These are phyloP conservation scores for Hypsizygus marmoreus DNA, from an alignment of 768 basidiomycete genomes.

Conservation along the genomic window DNA sequence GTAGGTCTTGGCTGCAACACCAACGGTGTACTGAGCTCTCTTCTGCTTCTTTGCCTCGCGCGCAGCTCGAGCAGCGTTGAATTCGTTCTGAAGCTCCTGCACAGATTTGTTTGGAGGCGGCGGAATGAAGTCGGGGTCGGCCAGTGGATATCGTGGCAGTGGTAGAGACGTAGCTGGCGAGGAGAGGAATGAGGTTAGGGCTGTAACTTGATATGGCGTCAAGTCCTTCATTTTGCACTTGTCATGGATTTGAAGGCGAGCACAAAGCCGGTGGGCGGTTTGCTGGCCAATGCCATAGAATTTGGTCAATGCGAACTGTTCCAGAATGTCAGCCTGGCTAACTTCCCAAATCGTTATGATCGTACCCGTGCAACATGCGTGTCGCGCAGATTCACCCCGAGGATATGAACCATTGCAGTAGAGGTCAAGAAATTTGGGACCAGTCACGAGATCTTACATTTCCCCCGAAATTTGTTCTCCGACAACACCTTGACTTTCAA, in stretches of 20 bases:
- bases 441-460: slow-evolving; percentile 15
- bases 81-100: slow-evolving; percentile 41
- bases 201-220: slow-evolving; percentile 84
- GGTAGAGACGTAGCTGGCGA: slow-evolving; percentile 78
- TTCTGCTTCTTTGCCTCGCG: slow-evolving; percentile 33
- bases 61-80: slow-evolving; percentile 30
- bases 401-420: slow-evolving; percentile 75
- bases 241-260: slow-evolving; percentile 91
- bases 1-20: slow-evolving; percentile 20
- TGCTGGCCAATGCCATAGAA: slow-evolving; percentile 87
- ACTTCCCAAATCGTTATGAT: slow-evolving; percentile 36
- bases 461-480: slow-evolving; percentile 28
- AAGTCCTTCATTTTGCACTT: slow-evolving; percentile 78
- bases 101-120: slow-evolving; percentile 43
- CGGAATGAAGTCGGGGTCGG: slow-evolving; percentile 51
- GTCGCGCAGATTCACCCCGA: slow-evolving; percentile 83
- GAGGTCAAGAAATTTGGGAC: slow-evolving; percentile 9
- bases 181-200: slow-evolving; percentile 92
- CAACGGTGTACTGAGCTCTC: slow-evolving; percentile 20
- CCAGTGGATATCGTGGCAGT: slow-evolving; percentile 68
- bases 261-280: slow-evolving; percentile 81
- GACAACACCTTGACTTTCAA: slow-evolving; percentile 15
- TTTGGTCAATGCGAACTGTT: slow-evolving; percentile 82
- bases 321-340: background rate
- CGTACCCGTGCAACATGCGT: slow-evolving; percentile 74